These are phyloP conservation scores for Conringia planisiliqua DNA, from an alignment of 345 rosid genomes.

Conservation along the genomic window DNA sequence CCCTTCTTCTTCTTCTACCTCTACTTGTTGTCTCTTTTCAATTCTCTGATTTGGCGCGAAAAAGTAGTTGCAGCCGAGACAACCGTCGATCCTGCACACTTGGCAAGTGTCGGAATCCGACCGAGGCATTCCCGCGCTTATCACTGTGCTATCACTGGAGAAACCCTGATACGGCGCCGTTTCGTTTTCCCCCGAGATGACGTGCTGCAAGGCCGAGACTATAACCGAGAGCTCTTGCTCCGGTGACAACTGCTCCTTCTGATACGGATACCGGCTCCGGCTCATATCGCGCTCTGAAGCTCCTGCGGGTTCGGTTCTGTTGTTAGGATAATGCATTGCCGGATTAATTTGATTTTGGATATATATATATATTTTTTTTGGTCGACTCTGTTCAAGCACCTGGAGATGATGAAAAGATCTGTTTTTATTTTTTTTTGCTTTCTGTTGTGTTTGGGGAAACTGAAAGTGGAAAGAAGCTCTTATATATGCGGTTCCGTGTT, in stretches of 20 bases:
- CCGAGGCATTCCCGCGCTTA: constrained; percentile 35
- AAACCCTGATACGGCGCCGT: background rate
- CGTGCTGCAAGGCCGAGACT: constrained; percentile 47
- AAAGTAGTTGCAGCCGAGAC: constrained; percentile 79
- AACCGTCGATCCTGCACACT: constrained; percentile 58
- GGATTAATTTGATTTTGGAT: background rate
- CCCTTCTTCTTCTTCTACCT: background rate
- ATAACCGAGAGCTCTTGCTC: constrained; percentile 68
- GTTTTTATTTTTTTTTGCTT: background rate
- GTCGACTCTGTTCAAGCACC: constrained; percentile 4
- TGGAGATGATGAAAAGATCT: background rate
- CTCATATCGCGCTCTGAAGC: background rate
- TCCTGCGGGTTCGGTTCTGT: constrained; percentile 26
- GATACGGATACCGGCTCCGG: constrained; percentile 12
- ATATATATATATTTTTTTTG: background rate
- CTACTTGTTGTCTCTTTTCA: background rate
- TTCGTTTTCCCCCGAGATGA: constrained; percentile 25
- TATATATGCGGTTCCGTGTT: constrained; percentile 35
- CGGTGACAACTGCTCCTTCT: constrained; percentile 36
- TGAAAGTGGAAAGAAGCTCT: constrained; percentile 21
- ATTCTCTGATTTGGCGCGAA: constrained; percentile 45
- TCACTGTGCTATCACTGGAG: constrained; percentile 25
- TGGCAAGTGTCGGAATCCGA: constrained; percentile 54
- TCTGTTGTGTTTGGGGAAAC: constrained; percentile 16
- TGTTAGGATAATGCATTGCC: constrained; percentile 38